Percentiles rank a stretch among this genome's conserved stretches.
phyloP scores from a whole-genome alignment of 2,329 filamentous ascomycete genomes.

The Penicillium hordei region DNA sequence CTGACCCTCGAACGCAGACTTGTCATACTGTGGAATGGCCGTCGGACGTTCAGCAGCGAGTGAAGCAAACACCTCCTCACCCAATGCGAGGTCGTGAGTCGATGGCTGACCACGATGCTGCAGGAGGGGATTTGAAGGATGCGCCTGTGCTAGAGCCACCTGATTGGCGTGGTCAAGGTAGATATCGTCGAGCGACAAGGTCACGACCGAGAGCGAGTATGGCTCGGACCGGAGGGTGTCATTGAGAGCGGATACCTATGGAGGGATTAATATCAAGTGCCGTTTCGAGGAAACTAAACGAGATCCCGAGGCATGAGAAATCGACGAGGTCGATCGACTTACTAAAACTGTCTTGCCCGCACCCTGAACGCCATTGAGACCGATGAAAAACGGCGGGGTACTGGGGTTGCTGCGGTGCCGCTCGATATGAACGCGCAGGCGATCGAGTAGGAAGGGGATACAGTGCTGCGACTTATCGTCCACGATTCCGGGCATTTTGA shows the following conservation, averaged over 20 bases:
- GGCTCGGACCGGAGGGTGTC: slow-evolving; percentile 58
- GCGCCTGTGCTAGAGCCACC: slow-evolving; percentile 59
- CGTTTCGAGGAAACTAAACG: slow-evolving; percentile 8
- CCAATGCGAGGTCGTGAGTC: slow-evolving; percentile 73
- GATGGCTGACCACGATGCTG: slow-evolving; percentile 82
- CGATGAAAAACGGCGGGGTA: slow-evolving; percentile 73
- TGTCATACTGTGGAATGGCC: slow-evolving; percentile 76
- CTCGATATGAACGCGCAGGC: slow-evolving; percentile 54
- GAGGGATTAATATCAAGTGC: slow-evolving; percentile 2
- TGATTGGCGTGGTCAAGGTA: slow-evolving; percentile 75
- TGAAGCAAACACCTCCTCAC: slow-evolving; percentile 62
- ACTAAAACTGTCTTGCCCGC: slow-evolving; percentile 89
- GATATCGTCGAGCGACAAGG: slow-evolving; percentile 85
- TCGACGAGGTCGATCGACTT: slow-evolving; percentile 24
- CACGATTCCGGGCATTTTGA: slow-evolving; percentile 55
- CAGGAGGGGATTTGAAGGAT: slow-evolving; percentile 72
- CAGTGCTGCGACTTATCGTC: slow-evolving; percentile 79
- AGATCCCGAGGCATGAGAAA: slow-evolving; percentile 3
- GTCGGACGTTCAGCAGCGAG: slow-evolving; percentile 53
- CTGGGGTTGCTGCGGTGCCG: slow-evolving; percentile 35
- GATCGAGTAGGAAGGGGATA: slow-evolving; percentile 71
- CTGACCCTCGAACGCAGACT: slow-evolving; percentile 71
- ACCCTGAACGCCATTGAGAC: slow-evolving; percentile 88
- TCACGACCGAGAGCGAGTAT: slow-evolving; percentile 63
- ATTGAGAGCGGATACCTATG: slow-evolving; percentile 61